A percentile compares a stretch with the other conserved stretches of the same genome.
Conservation (phyloP, 2,329 filamentous ascomycete genomes). For the Coniella vitis region DNA sequence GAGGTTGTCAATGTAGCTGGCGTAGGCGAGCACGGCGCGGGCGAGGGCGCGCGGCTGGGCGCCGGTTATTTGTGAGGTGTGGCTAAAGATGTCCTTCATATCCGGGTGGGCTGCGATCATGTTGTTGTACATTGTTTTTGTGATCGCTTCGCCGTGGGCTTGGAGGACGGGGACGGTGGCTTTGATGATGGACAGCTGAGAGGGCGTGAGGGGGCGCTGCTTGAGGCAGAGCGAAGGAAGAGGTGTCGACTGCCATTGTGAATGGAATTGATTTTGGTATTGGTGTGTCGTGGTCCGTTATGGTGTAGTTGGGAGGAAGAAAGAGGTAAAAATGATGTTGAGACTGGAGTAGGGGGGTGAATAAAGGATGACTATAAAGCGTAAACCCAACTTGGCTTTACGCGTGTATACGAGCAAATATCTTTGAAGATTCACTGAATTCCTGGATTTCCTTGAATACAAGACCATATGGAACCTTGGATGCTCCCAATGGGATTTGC, state of each 20-base stretch:
- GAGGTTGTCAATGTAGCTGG: constrained; percentile 64
- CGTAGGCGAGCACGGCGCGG: constrained; percentile 63
- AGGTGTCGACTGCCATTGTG: neutral
- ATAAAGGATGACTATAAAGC: too few species aligned
- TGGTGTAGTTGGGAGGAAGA: too few species aligned
- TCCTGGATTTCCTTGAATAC: too few species aligned
- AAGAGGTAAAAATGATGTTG: too few species aligned
- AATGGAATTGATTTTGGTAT: neutral
- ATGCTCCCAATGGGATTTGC: too few species aligned
- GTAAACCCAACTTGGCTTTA: too few species aligned
- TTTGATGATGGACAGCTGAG: constrained; percentile 67
- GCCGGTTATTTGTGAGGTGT: constrained; percentile 59
- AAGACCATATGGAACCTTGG: too few species aligned
- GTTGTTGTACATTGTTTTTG: constrained; percentile 64
- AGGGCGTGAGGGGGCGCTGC: constrained; percentile 43
- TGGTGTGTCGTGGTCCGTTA: too few species aligned
- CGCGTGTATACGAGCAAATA: too few species aligned
- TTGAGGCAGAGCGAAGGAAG: neutral
- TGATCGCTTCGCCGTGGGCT: constrained; percentile 62
- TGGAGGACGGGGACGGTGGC: constrained; percentile 67
- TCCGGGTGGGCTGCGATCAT: constrained; percentile 58
- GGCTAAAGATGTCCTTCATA: constrained; percentile 65
- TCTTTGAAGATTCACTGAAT: too few species aligned
- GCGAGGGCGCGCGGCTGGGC: constrained; percentile 66
- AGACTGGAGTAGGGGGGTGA: too few species aligned